These are phyloP conservation scores for Paratinospora sagittata DNA, from an alignment of 164 flowering plant species.

Conservation along the genomic window DNA sequence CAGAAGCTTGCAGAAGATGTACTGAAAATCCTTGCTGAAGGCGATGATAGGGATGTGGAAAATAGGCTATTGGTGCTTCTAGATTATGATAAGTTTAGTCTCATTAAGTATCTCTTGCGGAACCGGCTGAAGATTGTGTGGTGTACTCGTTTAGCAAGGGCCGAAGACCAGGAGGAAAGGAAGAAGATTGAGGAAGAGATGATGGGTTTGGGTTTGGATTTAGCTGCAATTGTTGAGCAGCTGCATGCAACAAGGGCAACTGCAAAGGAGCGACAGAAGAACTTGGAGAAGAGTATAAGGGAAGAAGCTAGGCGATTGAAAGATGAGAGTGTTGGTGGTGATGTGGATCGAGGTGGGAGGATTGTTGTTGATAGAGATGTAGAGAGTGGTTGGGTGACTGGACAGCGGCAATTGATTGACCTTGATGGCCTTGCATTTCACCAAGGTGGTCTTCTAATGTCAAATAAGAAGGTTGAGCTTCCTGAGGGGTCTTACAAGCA, in stretches of 20 bases:
- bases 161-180: constrained; percentile 84
- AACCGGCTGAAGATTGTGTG: constrained; percentile 85
- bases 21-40: constrained; percentile 82
- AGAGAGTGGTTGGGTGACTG: constrained; percentile 74
- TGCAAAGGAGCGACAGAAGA: constrained; percentile 91
- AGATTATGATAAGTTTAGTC: constrained; percentile 73
- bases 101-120: constrained; percentile 61
- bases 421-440: constrained; percentile 71
- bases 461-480: constrained; percentile 73
- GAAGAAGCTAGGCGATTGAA: constrained; percentile 92
- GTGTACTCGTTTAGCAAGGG: constrained; percentile 90
- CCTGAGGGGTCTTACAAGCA: constrained; percentile 65
- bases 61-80: constrained; percentile 62
- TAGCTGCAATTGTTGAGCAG: constrained; percentile 78
- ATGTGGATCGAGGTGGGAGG: constrained; percentile 47
- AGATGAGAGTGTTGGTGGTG: constrained; percentile 54
- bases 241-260: constrained; percentile 93
- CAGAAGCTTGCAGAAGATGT: constrained; percentile 91
- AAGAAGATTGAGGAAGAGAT: constrained; percentile 89
- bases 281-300: constrained; percentile 86
- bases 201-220: constrained; percentile 55
- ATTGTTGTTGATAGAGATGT: constrained; percentile 53
- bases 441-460: constrained; percentile 83
- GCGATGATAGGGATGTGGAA: constrained; percentile 85
- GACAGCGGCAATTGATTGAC: constrained; percentile 80